phyloP scores from a whole-genome alignment of 2,329 filamentous ascomycete species.

The Dendrostoma leiphaemia region DNA sequence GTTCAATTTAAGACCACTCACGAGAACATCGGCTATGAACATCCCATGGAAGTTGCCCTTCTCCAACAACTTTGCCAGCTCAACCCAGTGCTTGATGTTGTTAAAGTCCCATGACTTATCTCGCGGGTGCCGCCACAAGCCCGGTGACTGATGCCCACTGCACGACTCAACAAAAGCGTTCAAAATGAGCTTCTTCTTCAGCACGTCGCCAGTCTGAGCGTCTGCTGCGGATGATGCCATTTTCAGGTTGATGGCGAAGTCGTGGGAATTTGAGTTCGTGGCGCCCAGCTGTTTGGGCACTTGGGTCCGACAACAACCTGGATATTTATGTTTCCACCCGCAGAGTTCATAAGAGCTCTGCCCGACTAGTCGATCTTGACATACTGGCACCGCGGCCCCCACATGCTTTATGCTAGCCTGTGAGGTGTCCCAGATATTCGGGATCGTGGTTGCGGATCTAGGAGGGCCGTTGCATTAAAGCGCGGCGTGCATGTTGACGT shows the following conservation, averaged over 20 bases:
- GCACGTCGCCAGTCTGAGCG: not conserved
- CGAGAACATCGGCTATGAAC: constrained; percentile 36
- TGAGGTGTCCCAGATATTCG: too few species aligned
- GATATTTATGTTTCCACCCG: not conserved
- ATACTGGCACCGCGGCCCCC: not conserved
- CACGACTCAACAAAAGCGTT: constrained; percentile 37
- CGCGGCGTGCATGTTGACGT: not conserved
- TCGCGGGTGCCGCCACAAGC: constrained; percentile 18
- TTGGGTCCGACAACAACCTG: not conserved
- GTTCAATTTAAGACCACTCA: too few species aligned
- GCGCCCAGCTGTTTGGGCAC: not conserved
- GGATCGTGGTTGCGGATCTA: not conserved
- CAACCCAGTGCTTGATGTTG: constrained; percentile 30
- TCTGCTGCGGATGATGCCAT: constrained; percentile 14
- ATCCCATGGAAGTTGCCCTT: constrained; percentile 36
- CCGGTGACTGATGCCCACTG: constrained; percentile 16
- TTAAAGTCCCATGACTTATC: constrained; percentile 23
- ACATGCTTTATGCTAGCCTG: not conserved
- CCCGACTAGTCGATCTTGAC: not conserved
- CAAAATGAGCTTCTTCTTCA: constrained; percentile 39
- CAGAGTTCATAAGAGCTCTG: too few species aligned
- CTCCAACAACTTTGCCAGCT: constrained; percentile 35
- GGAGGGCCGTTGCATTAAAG: not conserved
- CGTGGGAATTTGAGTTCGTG: not conserved
- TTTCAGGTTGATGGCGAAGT: not conserved